Conservation (phyloP, 768 basidiomycete genomes). For the Pleurotus salmoneostramineus region DNA sequence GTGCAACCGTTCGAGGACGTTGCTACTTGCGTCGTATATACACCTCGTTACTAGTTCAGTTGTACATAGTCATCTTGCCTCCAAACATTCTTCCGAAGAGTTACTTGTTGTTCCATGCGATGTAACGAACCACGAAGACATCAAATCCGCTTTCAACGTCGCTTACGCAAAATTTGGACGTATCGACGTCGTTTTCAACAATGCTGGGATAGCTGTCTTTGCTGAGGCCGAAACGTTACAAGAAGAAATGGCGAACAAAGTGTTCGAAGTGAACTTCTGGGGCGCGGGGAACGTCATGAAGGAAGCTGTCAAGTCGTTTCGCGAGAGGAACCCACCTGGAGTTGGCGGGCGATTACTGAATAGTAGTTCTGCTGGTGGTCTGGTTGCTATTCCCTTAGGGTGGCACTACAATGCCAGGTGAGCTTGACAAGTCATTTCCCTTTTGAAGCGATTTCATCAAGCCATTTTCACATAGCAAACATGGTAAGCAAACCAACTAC, state of each 20-base stretch:
- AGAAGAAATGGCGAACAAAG: conserved; percentile 12
- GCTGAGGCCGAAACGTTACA: conserved; percentile 20
- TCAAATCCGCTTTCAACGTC: conserved; percentile 10
- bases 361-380: conserved; percentile 20
- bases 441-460: neutral
- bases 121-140: conserved; percentile 23
- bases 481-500: neutral
- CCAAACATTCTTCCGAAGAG: conserved; percentile 20
- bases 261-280: conserved; percentile 27
- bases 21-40: too few species aligned
- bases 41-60: too few species aligned
- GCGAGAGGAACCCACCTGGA: conserved; percentile 30
- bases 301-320: conserved; percentile 28
- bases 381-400: conserved; percentile 8
- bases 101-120: conserved; percentile 33
- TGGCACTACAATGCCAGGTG: conserved; percentile 20
- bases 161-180: conserved; percentile 12
- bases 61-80: too few species aligned
- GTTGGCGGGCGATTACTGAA: conserved; percentile 32
- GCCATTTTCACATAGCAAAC: neutral
- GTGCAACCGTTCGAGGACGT: too few species aligned
- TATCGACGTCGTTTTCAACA: conserved; percentile 16
- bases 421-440: neutral
- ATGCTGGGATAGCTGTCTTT: conserved; percentile 12
- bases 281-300: conserved; percentile 23